Percentiles rank a stretch among this genome's conserved stretches.
Evolutionary conservation across 2,329 filamentous ascomycete genomes (phyloP).

Genomic region (Fusarium temperatum): DNA sequence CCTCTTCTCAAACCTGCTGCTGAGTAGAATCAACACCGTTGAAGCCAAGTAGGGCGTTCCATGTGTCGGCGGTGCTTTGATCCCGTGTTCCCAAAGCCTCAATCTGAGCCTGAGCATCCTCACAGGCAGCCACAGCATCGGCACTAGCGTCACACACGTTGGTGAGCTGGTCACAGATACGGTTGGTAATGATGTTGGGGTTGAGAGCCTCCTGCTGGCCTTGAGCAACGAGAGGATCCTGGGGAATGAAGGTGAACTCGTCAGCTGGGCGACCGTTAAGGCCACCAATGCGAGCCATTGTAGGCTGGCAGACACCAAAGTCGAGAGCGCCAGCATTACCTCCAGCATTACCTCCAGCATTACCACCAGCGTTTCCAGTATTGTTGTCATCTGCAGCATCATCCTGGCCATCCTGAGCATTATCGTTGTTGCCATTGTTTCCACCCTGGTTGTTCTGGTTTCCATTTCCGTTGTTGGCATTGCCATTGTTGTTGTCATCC

Average conservation of each 20-base stretch:
- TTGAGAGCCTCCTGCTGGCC: slow-evolving; percentile 73
- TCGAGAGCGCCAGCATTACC: slow-evolving; percentile 50
- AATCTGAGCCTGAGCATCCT: slow-evolving; percentile 62
- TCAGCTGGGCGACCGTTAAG: slow-evolving; percentile 63
- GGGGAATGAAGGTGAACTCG: slow-evolving; percentile 75
- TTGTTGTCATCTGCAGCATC: neutral
- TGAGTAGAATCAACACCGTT: slow-evolving; percentile 36
- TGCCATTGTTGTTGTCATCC: neutral
- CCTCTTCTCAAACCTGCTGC: slow-evolving; percentile 27
- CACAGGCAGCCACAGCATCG: slow-evolving; percentile 64
- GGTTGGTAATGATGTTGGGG: slow-evolving; percentile 78
- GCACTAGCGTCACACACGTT: slow-evolving; percentile 72
- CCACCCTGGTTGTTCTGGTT: neutral
- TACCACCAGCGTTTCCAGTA: slow-evolving; percentile 3
- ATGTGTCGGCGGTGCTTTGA: slow-evolving; percentile 58
- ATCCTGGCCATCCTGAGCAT: neutral
- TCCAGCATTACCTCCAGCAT: slow-evolving; percentile 36
- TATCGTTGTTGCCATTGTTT: neutral
- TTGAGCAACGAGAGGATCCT: slow-evolving; percentile 67
- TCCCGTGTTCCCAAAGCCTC: slow-evolving; percentile 59
- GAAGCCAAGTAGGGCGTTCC: slow-evolving; percentile 54
- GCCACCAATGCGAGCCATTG: slow-evolving; percentile 68
- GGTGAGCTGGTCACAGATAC: slow-evolving; percentile 73
- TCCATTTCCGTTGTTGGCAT: neutral
- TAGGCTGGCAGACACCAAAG: slow-evolving; percentile 64